phyloP scores from a whole-genome alignment of 2,329 filamentous ascomycete genomes.

The Colletotrichum scovillei region DNA sequence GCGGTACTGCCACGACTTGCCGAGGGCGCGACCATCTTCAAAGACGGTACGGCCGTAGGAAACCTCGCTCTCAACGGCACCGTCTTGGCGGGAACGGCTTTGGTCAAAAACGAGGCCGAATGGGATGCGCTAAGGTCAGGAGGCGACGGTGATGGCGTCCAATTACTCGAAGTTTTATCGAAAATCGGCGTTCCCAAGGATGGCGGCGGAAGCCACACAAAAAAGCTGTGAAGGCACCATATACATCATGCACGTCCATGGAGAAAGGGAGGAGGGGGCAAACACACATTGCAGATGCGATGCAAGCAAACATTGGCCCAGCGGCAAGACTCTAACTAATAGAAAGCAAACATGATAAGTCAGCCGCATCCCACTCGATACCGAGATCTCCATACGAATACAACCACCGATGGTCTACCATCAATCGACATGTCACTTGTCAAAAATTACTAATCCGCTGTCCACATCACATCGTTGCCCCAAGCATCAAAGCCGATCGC shows the following conservation, averaged over 20 bases:
- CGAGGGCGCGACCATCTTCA: slow-evolving; percentile 56
- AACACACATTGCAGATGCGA: slow-evolving; percentile 4
- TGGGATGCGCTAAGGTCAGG: slow-evolving; percentile 63
- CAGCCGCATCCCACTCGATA: slow-evolving; percentile 9
- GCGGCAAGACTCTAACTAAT: slow-evolving; percentile 31
- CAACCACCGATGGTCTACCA: background rate
- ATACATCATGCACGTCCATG: background rate
- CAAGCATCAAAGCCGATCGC: background rate
- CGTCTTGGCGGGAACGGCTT: slow-evolving; percentile 70
- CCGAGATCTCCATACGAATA: background rate
- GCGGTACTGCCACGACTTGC: slow-evolving; percentile 65
- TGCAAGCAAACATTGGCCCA: slow-evolving; percentile 26
- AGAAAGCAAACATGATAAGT: slow-evolving; percentile 15
- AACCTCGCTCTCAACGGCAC: slow-evolving; percentile 69
- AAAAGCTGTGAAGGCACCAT: slow-evolving; percentile 18
- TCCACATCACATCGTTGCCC: background rate
- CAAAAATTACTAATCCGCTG: background rate
- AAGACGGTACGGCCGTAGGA: slow-evolving; percentile 49
- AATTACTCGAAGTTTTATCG: slow-evolving; percentile 51
- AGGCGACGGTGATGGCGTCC: slow-evolving; percentile 1
- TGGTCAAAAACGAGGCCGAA: slow-evolving; percentile 69
- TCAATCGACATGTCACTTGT: slow-evolving; percentile 8
- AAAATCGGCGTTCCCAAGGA: slow-evolving; percentile 51
- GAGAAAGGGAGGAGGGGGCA: background rate
- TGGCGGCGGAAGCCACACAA: background rate